Base-by-base conservation (phyloP, 805 yeast species). In the Candida boleticola region DNA sequence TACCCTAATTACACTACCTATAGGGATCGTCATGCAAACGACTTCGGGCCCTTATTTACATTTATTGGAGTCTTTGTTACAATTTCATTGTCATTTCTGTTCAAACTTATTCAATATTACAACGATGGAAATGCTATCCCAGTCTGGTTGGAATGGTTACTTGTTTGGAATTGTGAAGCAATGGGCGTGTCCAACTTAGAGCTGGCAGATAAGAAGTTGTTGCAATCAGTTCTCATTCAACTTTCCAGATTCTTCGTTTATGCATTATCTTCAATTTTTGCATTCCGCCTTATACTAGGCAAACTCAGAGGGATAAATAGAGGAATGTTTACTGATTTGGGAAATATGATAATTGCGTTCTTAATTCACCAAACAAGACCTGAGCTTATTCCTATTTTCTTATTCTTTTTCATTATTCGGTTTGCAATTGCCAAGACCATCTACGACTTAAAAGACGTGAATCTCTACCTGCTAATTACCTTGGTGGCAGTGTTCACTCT, bases 51-150 rank as follows among this genome's bases (percentile, higher is more conserved):
- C 9, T 49, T 64, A 39, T 30, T 71, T 3, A 60, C 79, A 1
- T 78, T 81, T 47, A 57, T 76, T 11, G 40, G 66, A 2, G 54
- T 79, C 4, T 76, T 79, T 39, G 57, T 78, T 5, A 52, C 82
- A 2, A 61, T 74, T 0, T 54, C 73, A 1, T 45, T 77, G 3
- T 66, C 81, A 3, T 57, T 80, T 23, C 61, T 68, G 33, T 85
- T 80, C 65, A 85, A 85, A 50, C 47, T 78, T 5, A 54, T 69
- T 18, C 80, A 78, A 60, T 77, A 75, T 20, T 52, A 65, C 35
- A 73, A 73, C 6, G 79, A 80, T 47, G 85, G 84, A 3, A 80
- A 79, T 44, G 37, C 43, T 1, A 61, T 82, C 1, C 89, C 89
- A 0, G 4, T 17, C 1, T 54, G 67, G 69, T 52, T 53, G 35